Percentiles rank a stretch among this genome's conserved stretches.
These are phyloP conservation scores for Epichloe hybrida DNA, from an alignment of 2,329 filamentous ascomycete genomes.

Conservation along the genomic window DNA sequence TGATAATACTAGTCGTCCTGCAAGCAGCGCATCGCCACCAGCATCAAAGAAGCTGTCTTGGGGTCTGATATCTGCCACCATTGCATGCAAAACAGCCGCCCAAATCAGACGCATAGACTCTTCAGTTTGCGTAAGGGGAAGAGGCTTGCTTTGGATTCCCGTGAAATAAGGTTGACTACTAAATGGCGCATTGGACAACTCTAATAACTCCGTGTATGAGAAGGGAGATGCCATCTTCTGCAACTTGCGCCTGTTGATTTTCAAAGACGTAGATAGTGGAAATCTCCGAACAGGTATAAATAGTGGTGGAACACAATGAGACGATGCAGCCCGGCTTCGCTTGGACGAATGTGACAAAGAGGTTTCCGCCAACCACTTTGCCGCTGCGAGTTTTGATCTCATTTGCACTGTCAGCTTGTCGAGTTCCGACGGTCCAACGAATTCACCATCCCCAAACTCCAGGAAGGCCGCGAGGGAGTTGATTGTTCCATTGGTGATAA, in stretches of 20 bases:
- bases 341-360: slow-evolving; percentile 21
- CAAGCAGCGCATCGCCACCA: slow-evolving; percentile 33
- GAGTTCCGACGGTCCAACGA: slow-evolving; percentile 25
- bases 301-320: slow-evolving; percentile 30
- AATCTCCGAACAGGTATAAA: slow-evolving; percentile 35
- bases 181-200: slow-evolving; percentile 19
- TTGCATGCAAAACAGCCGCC: slow-evolving; percentile 28
- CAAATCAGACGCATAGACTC: slow-evolving; percentile 34
- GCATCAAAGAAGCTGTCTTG: slow-evolving; percentile 31
- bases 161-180: slow-evolving; percentile 20
- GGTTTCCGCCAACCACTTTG: slow-evolving; percentile 29
- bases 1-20: slow-evolving; percentile 28
- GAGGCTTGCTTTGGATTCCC: slow-evolving; percentile 27
- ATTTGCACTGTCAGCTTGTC: slow-evolving; percentile 24
- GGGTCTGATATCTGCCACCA: slow-evolving; percentile 26
- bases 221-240: slow-evolving; percentile 30
- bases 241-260: slow-evolving; percentile 35
- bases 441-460: slow-evolving; percentile 29
- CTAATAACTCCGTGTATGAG: slow-evolving; percentile 29
- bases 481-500: slow-evolving; percentile 30
- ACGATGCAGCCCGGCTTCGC: slow-evolving; percentile 15
- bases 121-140: slow-evolving; percentile 34
- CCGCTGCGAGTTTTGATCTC: slow-evolving; percentile 29
- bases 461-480: slow-evolving; percentile 34
- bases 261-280: slow-evolving; percentile 35